Base-by-base conservation (phyloP, 352 stramenopile genomes). In the Phytopythium chamaehyphon region DNA sequence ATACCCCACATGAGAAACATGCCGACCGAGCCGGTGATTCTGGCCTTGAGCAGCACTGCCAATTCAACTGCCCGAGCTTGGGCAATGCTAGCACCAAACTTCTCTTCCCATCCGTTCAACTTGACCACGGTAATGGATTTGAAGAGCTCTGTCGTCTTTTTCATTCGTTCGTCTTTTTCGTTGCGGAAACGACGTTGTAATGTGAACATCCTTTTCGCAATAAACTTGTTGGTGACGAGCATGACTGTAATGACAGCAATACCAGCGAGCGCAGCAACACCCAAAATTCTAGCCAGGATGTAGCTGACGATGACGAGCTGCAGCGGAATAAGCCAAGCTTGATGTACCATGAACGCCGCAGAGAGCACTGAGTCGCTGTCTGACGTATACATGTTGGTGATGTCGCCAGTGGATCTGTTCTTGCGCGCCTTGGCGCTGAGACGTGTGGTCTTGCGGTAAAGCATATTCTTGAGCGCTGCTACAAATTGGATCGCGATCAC, bases 71-170 rank as follows among this genome's bases (percentile, higher is more conserved):
- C 51, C 4, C 74, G 61, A 9, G 57, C 61, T 12, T 59, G 36
- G 21, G 53, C 47, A 43, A 83, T 76, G 12, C 93, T 73, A n/a
- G 68, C 73, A 38, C 78, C 57, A 62, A 98, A 90, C 8, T 78
- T 83, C 19, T 73, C 47, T 54, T 98, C 93, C 87, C 86, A 97
- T 0, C 82, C 81, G 62, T 96, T 96, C 42, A 97, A 96, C 66
- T 98, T 98, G 76, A 97, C 87, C 47, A 97, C 90, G 22, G 81
- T 80, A 57, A 97, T 96, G 1, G 66, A 71, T 36, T 76, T 80
- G 48, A 88, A 75, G 12, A 82, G 63, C 43, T 88, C 76, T 9
- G 71, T 76, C 23, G 86, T 56, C 28, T 68, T 59, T 35, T 84
- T 80, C 66, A 87, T 75, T 24, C 76, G 65, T 16, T 60, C 62